These are phyloP conservation scores for Zizania palustris DNA, from an alignment of 202 grass and related monocot species.

Conservation along the genomic window DNA sequence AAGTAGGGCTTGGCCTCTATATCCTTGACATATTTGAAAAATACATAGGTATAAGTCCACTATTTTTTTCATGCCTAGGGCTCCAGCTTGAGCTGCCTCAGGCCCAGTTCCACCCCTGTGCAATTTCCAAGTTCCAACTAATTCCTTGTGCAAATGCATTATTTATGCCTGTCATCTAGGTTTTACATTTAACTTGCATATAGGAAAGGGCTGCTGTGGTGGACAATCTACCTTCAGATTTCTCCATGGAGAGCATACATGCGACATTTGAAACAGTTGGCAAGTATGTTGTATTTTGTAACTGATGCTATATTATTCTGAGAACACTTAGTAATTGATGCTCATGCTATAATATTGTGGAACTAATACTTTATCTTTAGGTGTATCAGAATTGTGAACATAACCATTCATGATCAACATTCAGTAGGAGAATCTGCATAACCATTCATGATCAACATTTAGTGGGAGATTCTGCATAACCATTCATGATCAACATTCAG, in stretches of 20 bases:
- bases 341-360: constrained; percentile 28
- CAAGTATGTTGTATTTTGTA: constrained; percentile 56
- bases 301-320: constrained; percentile 2
- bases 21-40: too few relatives aligned
- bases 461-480: constrained; percentile 53
- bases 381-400: constrained; percentile 63
- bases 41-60: too few relatives aligned
- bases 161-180: constrained; percentile 25
- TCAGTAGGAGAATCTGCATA: constrained; percentile 46
- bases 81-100: too few relatives aligned
- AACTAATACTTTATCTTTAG: constrained; percentile 40
- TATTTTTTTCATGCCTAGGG: too few relatives aligned
- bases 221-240: constrained; percentile 80
- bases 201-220: constrained; percentile 74
- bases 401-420: constrained; percentile 71
- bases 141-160: constrained; percentile 18
- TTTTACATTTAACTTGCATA: constrained; percentile 38
- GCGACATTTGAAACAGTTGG: constrained; percentile 67
- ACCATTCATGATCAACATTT: constrained; percentile 66
- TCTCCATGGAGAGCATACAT: constrained; percentile 64
- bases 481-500: constrained; percentile 61
- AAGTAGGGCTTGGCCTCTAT: too few relatives aligned
- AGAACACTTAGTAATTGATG: constrained; percentile 13
- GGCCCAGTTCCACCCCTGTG: too few relatives aligned
- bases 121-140: background rate